Evolutionary conservation across 208 protist genomes (phyloP), one percentile per base, ranked within the genome.

Genomic region (Trypanosoma mega): DNA sequence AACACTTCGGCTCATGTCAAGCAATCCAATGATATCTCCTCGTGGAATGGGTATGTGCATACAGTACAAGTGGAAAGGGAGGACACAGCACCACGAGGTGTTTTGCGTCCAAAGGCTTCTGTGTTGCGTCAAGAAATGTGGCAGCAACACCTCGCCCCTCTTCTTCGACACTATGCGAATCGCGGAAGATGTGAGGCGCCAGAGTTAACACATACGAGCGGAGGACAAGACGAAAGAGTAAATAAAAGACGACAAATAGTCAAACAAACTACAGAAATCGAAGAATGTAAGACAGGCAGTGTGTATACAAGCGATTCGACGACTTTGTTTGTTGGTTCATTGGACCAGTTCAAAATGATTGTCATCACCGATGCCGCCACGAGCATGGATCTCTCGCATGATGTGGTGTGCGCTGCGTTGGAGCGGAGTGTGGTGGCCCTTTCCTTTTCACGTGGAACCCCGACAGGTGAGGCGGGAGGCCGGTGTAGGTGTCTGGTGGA

Each of bases 351-450:
- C 26, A 37, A 62, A 1, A 3, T 31, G 36, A 36, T 83, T 24
- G 72, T 83, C 7, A 36, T 79, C 47, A 65, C 72, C 0, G 72
- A 76, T 41, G 45, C 66, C 21, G 56, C 23, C 0, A 39, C 53
- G 24, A 7, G 33, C 1, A 18, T 30, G 8, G 49, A 52, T 49
- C 7, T 78, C 45, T 58, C 57, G 23, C 63, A 70, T 29, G 67
- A 63, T 7, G 52, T 79, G 34, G 66, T 92, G 30, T 85, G 76
- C 8, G 82, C 81, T 1, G 49, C 72, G 29, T 73, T 94, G 37
- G 83, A 90, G 64, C 83, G 81, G 47, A 70, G 67, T 30, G 80
- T 92, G 2, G 87, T 94, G 11, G 87, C 82, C 2, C 67, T 94
- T 7, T 80, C 86, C 27, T 72, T 88, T 34, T 23, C 9, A 31